A percentile compares a stretch with the other conserved stretches of the same genome.
Evolutionary conservation across 1,284 basidiomycete genomes (phyloP).

Genomic region (Phenoliferia sp.): DNA sequence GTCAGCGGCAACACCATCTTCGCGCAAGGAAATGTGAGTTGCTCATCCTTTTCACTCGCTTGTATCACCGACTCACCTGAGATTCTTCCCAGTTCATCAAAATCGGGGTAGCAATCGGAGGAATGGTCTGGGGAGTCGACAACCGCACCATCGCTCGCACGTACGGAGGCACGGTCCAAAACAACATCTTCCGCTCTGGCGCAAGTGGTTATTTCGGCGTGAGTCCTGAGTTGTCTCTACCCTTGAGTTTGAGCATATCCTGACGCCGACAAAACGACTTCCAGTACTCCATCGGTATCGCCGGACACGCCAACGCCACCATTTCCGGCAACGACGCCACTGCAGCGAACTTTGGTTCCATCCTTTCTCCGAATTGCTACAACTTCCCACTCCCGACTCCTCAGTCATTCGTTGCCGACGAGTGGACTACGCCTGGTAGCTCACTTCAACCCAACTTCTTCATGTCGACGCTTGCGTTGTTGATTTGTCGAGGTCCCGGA

Average conservation of each 20-base stretch:
- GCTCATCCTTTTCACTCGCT: too few species aligned
- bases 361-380: conserved; percentile 14
- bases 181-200: conserved; percentile 54
- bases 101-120: conserved; percentile 46
- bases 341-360: conserved; percentile 32
- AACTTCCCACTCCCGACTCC: conserved; percentile 16
- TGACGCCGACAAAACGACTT: background rate
- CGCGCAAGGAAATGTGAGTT: conserved; percentile 4
- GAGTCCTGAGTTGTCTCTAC: background rate
- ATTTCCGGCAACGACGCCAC: conserved; percentile 33
- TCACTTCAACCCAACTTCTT: background rate
- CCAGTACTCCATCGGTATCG: conserved; percentile 28
- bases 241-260: background rate
- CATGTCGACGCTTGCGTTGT: conserved; percentile 8
- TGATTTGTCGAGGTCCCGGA: conserved; percentile 12
- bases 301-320: conserved; percentile 28
- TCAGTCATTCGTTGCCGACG: conserved; percentile 25
- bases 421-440: conserved; percentile 16
- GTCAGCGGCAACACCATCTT: conserved; percentile 63
- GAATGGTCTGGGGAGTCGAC: conserved; percentile 35
- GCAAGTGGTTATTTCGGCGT: conserved; percentile 34
- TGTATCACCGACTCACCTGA: too few species aligned
- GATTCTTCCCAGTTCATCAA: conserved; percentile 39
- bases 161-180: conserved; percentile 25
- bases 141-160: conserved; percentile 26